Conservation (phyloP, 164 flowering plant species). For the Cinnamomum chago region DNA sequence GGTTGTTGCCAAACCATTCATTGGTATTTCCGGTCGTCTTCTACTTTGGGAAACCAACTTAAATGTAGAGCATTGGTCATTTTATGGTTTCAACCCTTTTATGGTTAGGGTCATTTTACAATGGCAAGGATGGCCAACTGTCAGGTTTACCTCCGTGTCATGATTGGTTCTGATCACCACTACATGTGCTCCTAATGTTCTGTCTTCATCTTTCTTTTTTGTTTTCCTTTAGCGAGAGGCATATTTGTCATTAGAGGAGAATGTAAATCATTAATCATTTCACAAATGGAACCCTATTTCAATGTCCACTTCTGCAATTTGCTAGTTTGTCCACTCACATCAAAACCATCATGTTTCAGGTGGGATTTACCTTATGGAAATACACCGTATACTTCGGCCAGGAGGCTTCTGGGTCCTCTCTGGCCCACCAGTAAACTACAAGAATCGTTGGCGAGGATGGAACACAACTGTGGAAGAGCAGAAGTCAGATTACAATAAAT, state of each 20-base stretch:
- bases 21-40: too few species aligned
- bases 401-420: conserved; percentile 99
- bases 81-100: not conserved
- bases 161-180: not conserved
- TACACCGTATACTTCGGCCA: conserved; percentile 92
- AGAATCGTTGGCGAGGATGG: conserved; percentile 92
- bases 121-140: too few species aligned
- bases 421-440: conserved; percentile 98
- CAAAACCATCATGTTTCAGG: conserved; percentile 42
- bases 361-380: conserved; percentile 89
- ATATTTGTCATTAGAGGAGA: not conserved
- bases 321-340: not conserved
- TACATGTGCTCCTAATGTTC: not conserved
- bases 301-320: not conserved
- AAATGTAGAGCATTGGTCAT: not conserved
- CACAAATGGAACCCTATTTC: not conserved
- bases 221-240: too few species aligned
- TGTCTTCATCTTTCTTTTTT: not conserved
- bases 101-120: too few species aligned
- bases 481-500: conserved; percentile 74
- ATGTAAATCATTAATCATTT: not conserved
- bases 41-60: not conserved
- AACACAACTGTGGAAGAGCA: conserved; percentile 92
- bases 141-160: not conserved
- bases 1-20: too few species aligned